Conservation (phyloP, 139 green algal species). For the Coelastrella sp. region DNA sequence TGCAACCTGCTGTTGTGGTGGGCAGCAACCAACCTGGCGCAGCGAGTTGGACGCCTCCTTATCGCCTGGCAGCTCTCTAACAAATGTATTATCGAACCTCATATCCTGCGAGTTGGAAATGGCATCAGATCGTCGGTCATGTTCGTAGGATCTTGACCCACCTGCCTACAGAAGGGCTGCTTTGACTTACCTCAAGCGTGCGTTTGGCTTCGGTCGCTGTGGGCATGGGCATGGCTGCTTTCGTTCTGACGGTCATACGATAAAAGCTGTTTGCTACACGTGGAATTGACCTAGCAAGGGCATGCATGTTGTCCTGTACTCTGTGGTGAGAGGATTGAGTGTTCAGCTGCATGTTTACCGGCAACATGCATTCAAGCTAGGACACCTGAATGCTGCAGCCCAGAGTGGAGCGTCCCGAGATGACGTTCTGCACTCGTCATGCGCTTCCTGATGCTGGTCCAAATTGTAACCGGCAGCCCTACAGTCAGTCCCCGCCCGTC, state of each 20-base stretch:
- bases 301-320: not conserved
- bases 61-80: slow-evolving; percentile 80
- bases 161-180: not conserved
- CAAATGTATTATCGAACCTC: slow-evolving; percentile 79
- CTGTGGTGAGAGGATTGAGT: slow-evolving; percentile 3
- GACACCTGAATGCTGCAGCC: no score
- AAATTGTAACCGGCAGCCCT: not conserved
- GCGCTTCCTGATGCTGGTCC: not conserved
- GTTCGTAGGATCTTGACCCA: no score
- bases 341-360: not conserved
- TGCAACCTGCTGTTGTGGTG: not conserved
- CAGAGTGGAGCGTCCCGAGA: no score
- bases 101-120: slow-evolving; percentile 63
- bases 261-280: not conserved
- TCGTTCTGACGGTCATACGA: not conserved
- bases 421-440: no score
- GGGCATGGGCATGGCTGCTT: not conserved
- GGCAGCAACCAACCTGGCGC: slow-evolving; percentile 65
- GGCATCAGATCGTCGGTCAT: no score
- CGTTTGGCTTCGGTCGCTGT: not conserved
- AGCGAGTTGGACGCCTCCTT: slow-evolving; percentile 61
- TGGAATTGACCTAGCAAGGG: not conserved
- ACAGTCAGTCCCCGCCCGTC: not conserved
- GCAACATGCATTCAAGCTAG: not conserved
- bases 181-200: slow-evolving; percentile 26